phyloP scores from a whole-genome alignment of 371 early-diverging fungal species.

The Mucor velutinosus region DNA sequence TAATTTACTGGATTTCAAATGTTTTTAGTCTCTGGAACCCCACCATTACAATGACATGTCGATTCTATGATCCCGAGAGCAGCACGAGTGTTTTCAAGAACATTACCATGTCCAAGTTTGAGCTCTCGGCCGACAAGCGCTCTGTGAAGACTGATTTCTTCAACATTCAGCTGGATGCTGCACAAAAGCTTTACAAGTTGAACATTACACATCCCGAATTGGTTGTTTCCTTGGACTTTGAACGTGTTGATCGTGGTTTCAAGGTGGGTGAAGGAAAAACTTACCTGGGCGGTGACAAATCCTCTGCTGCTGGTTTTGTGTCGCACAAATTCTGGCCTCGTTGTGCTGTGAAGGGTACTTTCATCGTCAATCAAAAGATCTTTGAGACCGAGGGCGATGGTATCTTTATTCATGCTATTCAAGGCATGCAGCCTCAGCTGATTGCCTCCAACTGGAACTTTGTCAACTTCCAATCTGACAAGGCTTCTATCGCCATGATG shows the following conservation, averaged over 20 bases:
- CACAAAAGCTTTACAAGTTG: conserved; percentile 53
- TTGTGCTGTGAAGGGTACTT: conserved; percentile 69
- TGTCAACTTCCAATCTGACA: conserved; percentile 64
- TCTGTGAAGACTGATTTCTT: conserved; percentile 75
- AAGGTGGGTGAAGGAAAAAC: conserved; percentile 83
- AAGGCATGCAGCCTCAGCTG: conserved; percentile 85
- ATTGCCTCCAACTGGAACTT: conserved; percentile 87
- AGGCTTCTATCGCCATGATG: conserved; percentile 73
- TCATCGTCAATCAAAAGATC: conserved; percentile 69
- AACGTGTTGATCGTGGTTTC: conserved; percentile 70
- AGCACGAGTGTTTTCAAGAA: conserved; percentile 73
- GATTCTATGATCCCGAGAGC: conserved; percentile 68
- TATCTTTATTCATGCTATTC: conserved; percentile 82
- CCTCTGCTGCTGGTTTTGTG: conserved; percentile 56
- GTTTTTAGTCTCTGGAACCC: conserved; percentile 51
- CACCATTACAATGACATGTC: conserved; percentile 76
- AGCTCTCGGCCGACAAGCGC: conserved; percentile 66
- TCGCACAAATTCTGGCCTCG: conserved; percentile 85
- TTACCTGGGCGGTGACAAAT: conserved; percentile 63
- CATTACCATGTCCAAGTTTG: conserved; percentile 67
- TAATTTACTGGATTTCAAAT: conserved; percentile 13
- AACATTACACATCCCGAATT: conserved; percentile 64
- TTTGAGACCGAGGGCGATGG: conserved; percentile 73
- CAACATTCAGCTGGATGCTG: conserved; percentile 60
- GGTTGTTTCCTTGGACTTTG: conserved; percentile 68